Percentiles rank a stretch among this genome's conserved stretches.
Evolutionary conservation across 202 grass and related monocot species (phyloP).

Genomic region (Elaeis oleifera): DNA sequence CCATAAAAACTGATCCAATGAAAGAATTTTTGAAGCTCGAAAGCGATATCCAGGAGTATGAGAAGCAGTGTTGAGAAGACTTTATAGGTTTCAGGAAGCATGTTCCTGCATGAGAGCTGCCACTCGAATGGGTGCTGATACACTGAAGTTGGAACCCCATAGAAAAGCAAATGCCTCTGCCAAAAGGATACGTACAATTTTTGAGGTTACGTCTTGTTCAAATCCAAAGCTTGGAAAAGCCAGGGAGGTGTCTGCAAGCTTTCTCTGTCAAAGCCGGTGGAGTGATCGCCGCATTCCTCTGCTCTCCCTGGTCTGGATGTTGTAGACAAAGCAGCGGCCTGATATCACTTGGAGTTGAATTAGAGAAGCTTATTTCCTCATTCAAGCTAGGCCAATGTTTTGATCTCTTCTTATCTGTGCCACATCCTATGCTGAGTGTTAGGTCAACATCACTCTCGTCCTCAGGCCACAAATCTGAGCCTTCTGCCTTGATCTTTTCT

Average conservation of each 20-base stretch:
- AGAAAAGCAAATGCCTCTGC: too few relatives aligned
- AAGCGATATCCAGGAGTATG: too few relatives aligned
- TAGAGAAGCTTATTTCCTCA: not conserved
- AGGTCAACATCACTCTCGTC: conserved; percentile 6
- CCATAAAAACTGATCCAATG: too few relatives aligned
- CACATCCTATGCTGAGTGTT: conserved; percentile 9
- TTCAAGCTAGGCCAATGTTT: not conserved
- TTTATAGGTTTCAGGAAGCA: too few relatives aligned
- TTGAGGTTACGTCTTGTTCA: conserved; percentile 1
- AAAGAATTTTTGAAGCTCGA: too few relatives aligned
- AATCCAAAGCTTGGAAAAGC: conserved; percentile 2
- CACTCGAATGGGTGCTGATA: too few relatives aligned
- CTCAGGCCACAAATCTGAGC: not conserved
- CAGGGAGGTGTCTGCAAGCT: conserved; percentile 7
- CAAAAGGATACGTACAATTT: too few relatives aligned
- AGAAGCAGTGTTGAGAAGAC: too few relatives aligned
- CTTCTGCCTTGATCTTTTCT: conserved; percentile 2
- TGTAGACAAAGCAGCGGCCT: not conserved
- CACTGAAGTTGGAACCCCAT: too few relatives aligned
- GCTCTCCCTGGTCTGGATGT: too few relatives aligned
- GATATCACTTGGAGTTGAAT: conserved; percentile 7
- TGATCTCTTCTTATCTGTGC: conserved; percentile 1
- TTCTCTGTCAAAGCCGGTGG: not conserved
- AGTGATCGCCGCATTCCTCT: not conserved
- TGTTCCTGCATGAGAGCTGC: too few relatives aligned